Conservation (phyloP, 345 rosid species). For the Citrus cavaleriei region DNA sequence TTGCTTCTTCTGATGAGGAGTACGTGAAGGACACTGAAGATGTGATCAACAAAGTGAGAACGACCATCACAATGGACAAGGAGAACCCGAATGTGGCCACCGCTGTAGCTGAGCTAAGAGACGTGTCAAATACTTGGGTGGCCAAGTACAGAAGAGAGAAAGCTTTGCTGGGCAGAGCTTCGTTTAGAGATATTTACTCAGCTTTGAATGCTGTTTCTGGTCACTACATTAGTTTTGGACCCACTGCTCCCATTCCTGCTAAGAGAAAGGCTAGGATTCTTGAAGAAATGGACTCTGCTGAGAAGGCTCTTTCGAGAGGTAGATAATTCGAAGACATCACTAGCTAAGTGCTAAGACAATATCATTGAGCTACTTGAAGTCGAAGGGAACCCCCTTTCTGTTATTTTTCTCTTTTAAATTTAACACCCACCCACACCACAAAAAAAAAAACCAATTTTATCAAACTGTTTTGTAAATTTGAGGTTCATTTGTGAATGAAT, state of each 20-base stretch:
- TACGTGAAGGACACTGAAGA: slow-evolving; percentile 74
- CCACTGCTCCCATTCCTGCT: slow-evolving; percentile 77
- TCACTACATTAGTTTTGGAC: slow-evolving; percentile 94
- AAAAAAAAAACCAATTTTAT: not conserved
- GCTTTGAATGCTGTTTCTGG: slow-evolving; percentile 91
- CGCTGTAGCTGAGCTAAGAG: slow-evolving; percentile 77
- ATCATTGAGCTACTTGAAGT: not conserved
- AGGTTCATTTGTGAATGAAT: slow-evolving; percentile 17
- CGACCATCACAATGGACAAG: slow-evolving; percentile 64
- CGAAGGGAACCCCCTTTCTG: not conserved
- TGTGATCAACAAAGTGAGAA: slow-evolving; percentile 73
- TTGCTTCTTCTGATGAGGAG: slow-evolving; percentile 59
- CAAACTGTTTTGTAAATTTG: not conserved
- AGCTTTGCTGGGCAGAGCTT: slow-evolving; percentile 67
- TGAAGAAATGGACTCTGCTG: slow-evolving; percentile 90
- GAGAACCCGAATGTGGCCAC: slow-evolving; percentile 73
- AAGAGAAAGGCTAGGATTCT: slow-evolving; percentile 87
- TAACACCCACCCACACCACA: too few species aligned
- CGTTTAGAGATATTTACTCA: slow-evolving; percentile 82
- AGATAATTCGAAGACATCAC: slow-evolving; percentile 27
- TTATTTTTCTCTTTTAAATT: not conserved
- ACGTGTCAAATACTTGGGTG: slow-evolving; percentile 82
- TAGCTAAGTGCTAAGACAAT: not conserved
- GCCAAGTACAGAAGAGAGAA: slow-evolving; percentile 96
- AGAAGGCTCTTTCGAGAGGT: slow-evolving; percentile 77